Base-by-base conservation (phyloP, 2,329 filamentous ascomycete genomes). In the Apiospora phragmitis region DNA sequence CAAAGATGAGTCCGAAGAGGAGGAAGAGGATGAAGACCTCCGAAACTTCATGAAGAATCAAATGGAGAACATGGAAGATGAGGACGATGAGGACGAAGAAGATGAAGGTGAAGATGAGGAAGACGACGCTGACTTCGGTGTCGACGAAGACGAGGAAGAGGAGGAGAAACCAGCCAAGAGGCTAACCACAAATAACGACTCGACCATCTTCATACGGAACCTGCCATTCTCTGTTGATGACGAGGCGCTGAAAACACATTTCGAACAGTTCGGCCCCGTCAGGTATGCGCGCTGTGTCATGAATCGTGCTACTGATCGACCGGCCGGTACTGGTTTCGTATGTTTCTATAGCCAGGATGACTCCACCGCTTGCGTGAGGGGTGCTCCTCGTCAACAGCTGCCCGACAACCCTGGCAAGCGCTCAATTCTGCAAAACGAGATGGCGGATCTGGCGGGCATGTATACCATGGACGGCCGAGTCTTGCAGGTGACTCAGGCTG, bases 401-500 rank as follows among this genome's bases (percentile, higher is more conserved):
- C 76, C 82, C 1, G 74, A 82, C 12, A 78, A 85, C n/a, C 81
- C 85, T 21, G 83, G 89, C 72, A 92, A 93, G 76, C 92, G 92
- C 73, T 98, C 96, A 0, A 89, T 99, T 45, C 88, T 99, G 21
- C 93, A 98, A 79, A 92, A 98, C 79, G 94, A 97, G 74, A 90
- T 90, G 62, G 88, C 91, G 21, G 97, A 99, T 77, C 90, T 91
- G 0, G 90, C 90, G 49, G 96, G 96, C 69, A 90, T 89, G 75
- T 99, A 98, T 83, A 98, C 95, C 0, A 86, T 99, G 66, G 94
- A 97, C 55, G 94, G 95, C 5, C 93, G 96, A 71, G 89, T 98
- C 21, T 86, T 99, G 8, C 93, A 95, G 75, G 86, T 99, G 32
- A 89, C 93, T 2, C 92, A 92, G 70, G 96, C 96, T 8, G 95